phyloP scores from a whole-genome alignment of 2,329 filamentous ascomycete species.

The Lithohypha guttulata region DNA sequence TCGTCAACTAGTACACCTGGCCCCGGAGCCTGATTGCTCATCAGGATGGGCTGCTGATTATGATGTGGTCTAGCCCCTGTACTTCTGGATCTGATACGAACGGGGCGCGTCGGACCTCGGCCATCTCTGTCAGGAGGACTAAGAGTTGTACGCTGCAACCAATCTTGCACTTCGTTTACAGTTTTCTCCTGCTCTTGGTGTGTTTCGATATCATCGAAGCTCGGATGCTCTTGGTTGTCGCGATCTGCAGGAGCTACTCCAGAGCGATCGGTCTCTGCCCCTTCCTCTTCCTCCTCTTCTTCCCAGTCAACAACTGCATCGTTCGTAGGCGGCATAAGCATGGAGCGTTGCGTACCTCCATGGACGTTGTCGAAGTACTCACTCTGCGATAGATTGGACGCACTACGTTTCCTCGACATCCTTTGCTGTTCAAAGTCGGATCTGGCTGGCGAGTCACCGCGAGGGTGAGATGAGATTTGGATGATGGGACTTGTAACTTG shows the following conservation, averaged over 20 bases:
- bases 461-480: constrained; percentile 32
- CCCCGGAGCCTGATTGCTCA: constrained; percentile 38
- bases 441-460: constrained; percentile 35
- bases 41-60: constrained; percentile 23
- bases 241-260: constrained; percentile 40
- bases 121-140: constrained; percentile 23
- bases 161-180: constrained; percentile 43
- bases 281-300: not conserved
- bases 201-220: constrained; percentile 41
- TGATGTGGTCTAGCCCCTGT: constrained; percentile 30
- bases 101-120: constrained; percentile 10
- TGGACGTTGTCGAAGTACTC: not conserved
- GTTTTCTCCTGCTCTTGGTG: constrained; percentile 39
- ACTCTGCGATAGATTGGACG: constrained; percentile 11
- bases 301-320: constrained; percentile 7
- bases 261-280: constrained; percentile 32
- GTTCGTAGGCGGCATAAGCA: constrained; percentile 15
- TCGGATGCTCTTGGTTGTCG: constrained; percentile 35
- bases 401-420: constrained; percentile 22
- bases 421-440: constrained; percentile 18
- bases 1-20: constrained; percentile 40
- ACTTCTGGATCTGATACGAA: constrained; percentile 23
- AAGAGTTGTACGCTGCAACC: constrained; percentile 40
- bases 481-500: constrained; percentile 32
- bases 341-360: constrained; percentile 11